phyloP scores from a whole-genome alignment of 345 rosid species.

The Citrus reticulata region DNA sequence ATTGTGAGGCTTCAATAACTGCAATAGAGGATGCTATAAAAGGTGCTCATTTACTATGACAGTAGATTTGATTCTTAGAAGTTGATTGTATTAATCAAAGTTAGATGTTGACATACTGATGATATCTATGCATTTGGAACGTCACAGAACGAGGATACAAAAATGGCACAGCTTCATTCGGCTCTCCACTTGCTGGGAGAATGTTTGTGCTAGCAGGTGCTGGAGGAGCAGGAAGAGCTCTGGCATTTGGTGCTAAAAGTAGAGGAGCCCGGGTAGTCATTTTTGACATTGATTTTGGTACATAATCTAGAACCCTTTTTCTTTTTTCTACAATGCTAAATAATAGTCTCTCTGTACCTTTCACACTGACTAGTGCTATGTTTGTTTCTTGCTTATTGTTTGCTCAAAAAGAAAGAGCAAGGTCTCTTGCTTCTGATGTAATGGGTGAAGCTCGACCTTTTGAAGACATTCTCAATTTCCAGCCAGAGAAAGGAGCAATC shows the following conservation, averaged over 20 bases:
- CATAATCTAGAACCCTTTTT: background rate
- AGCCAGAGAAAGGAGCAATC: slow-evolving; percentile 51
- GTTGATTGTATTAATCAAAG: background rate
- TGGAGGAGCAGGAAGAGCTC: slow-evolving; percentile 68
- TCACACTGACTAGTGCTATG: background rate
- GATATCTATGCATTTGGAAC: background rate
- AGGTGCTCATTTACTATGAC: slow-evolving; percentile 23
- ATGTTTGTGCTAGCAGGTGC: slow-evolving; percentile 58
- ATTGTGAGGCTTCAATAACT: slow-evolving; percentile 49
- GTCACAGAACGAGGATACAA: slow-evolving; percentile 22
- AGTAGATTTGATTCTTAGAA: background rate
- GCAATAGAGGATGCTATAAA: slow-evolving; percentile 55
- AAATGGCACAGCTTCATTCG: slow-evolving; percentile 10
- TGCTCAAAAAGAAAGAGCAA: slow-evolving; percentile 43
- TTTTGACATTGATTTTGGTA: slow-evolving; percentile 57
- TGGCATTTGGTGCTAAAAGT: slow-evolving; percentile 57
- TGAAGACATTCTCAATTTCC: slow-evolving; percentile 31
- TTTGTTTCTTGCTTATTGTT: slow-evolving; percentile 1
- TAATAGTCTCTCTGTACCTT: background rate
- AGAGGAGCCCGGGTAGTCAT: slow-evolving; percentile 49
- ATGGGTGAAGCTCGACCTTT: slow-evolving; percentile 44
- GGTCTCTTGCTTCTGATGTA: slow-evolving; percentile 47
- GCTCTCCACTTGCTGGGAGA: slow-evolving; percentile 39
- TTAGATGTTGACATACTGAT: background rate
- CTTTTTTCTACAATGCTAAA: background rate